Base-by-base conservation (phyloP, 495 filamentous ascomycete species). In the Aspergillus wentii region DNA sequence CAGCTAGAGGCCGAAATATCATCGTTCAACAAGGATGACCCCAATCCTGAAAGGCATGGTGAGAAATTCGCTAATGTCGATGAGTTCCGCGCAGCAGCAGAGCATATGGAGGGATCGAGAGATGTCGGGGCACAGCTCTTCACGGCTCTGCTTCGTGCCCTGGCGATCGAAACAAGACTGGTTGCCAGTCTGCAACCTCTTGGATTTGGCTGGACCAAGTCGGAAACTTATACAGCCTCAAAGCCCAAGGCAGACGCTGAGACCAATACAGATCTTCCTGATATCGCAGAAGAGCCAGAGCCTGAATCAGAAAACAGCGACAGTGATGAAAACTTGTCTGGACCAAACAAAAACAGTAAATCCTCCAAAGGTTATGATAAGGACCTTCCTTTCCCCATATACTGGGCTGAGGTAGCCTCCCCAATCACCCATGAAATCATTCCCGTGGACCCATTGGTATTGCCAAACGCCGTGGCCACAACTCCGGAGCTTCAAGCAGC, bases 81-180 rank as follows among this genome's bases (percentile, higher is more conserved):
- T 1, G 78, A 80, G 10, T 90, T 95, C 37, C 75, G 80, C 30
- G 61, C 73, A 14, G 60, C 70, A 15, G 91, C 92, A 2, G 78
- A 76, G 43, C 62, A 72, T 33, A 88, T 86, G 59, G 69, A 78
- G 32, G 94, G 92, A 0, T 95, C 87, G 46, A 75, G 89, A 32
- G 92, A 97, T 56, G 72, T 92, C 13, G 90, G 88, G 4, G 83
- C 84, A 2, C 88, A 95, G 56, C 75, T 99, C 0, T 97, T 99
- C 45, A 92, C 88, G 0, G 86, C 88, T 6, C 61, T 99, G 16
- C 56, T 96, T n/a, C 72, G 94, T 41, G 90, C 80, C 3, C 51
- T 99, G 13, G 85, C 82, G 0, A 65, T 95, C 9, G 87, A 95
- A 42, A 77, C 85, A 14, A 71, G 88, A 27, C 64, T 97, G 49